Evolutionary conservation across 2,329 filamentous ascomycete genomes (phyloP), one percentile per base, ranked within the genome.

Genomic region (Ascochyta clinopodiicola): DNA sequence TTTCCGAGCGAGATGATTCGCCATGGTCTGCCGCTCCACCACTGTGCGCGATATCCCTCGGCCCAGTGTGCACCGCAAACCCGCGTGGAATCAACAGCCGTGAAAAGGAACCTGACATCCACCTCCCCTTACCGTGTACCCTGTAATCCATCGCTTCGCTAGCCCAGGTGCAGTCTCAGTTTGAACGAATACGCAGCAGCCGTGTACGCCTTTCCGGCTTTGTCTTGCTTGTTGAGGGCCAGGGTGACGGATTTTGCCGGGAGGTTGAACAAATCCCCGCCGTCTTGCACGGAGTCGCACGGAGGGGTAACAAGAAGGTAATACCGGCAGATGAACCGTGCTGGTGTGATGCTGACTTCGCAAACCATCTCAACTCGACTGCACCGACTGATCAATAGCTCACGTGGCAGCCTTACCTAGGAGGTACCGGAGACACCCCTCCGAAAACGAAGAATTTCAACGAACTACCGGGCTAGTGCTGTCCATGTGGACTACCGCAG

Each of bases 301-400:
- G 53, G 57, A 60, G 60, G 58, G 59, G 52, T 42, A 70, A 59
- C 24, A 35, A 71, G 68, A 73, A 71, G 70, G 70, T 71, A 64
- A 63, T 66, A 67, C 55, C 57, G 39, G 36, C 56, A 61, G 59
- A 56, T 53, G 45, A 52, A 38, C n/a, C 51, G 59, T 48, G 40
- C 52, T 57, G 39, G 22, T 10, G 17, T 36, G 39, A 50, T 59
- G 61, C 60, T 65, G 63, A 63, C 58, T 47, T 43, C 44, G 25
- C 43, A 44, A 39, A 40, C 44, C 47, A 19, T 19, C 15, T 38
- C 15, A 12, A 15, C 15, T 38, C 10, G 8, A 15, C 10, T 13
- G 15, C 38, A 37, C 25, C 21, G 25, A 34, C 15, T 17, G 15
- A 37, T 21, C 32, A 15, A 9, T 37, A 35, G 17, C 32, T 47